Evolutionary conservation across 495 filamentous ascomycete species (phyloP).

Genomic region (Tuber borchii): DNA sequence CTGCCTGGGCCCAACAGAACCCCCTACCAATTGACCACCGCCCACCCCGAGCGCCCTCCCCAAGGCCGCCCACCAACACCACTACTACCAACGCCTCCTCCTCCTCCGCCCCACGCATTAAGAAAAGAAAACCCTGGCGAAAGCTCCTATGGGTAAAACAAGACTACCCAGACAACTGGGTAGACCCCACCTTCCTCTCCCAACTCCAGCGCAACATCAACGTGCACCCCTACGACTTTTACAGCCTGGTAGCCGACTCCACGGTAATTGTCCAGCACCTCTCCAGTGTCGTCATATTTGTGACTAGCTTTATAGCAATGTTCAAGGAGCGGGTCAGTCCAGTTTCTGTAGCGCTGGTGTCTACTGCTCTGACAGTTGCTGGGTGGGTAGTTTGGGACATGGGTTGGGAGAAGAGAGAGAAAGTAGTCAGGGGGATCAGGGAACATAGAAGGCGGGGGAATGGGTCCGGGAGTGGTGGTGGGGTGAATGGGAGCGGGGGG

Average conservation of each 20-base stretch:
- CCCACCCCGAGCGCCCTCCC: not conserved
- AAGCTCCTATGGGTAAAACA: conserved; percentile 98
- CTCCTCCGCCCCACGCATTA: conserved; percentile 11
- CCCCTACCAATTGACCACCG: not conserved
- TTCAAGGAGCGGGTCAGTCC: conserved; percentile 77
- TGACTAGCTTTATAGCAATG: conserved; percentile 88
- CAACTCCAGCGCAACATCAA: conserved; percentile 93
- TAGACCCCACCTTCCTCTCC: conserved; percentile 93
- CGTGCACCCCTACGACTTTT: conserved; percentile 93
- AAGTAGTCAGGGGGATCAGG: conserved; percentile 38
- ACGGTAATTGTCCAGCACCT: conserved; percentile 97
- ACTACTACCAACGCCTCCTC: not conserved
- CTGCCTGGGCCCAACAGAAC: not conserved
- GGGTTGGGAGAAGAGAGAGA: conserved; percentile 65
- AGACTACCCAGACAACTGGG: conserved; percentile 96
- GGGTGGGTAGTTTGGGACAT: conserved; percentile 89
- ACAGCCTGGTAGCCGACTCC: conserved; percentile 88
- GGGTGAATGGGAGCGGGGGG: conserved; percentile 45
- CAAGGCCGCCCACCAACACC: not conserved
- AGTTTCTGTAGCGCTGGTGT: conserved; percentile 75
- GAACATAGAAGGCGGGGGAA: conserved; percentile 37
- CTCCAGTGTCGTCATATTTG: conserved; percentile 85
- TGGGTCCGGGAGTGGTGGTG: conserved; percentile 20
- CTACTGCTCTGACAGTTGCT: conserved; percentile 71
- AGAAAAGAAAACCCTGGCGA: conserved; percentile 57